phyloP scores from a whole-genome alignment of 2,329 filamentous ascomycete genomes.

The Trichoderma koningii region DNA sequence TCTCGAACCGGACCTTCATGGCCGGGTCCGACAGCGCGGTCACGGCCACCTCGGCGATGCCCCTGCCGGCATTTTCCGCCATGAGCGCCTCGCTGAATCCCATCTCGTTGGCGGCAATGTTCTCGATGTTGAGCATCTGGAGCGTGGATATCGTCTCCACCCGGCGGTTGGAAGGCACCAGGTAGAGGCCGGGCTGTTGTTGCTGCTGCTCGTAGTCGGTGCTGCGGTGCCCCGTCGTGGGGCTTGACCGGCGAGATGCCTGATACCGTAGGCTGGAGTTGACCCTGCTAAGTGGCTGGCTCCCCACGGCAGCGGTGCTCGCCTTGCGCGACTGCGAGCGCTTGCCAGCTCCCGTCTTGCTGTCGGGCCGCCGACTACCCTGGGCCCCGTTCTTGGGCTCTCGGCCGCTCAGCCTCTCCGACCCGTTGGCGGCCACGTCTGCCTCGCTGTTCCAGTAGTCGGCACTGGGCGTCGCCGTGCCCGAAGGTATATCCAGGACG shows the following conservation, averaged over 20 bases:
- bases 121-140: constrained; percentile 90
- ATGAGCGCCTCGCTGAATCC: constrained; percentile 88
- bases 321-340: constrained; percentile 62
- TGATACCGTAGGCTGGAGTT: constrained; percentile 50
- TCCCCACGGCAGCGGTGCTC: constrained; percentile 44
- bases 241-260: constrained; percentile 38
- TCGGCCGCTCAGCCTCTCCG: constrained; percentile 51
- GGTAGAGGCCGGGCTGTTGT: constrained; percentile 53
- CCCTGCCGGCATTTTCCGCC: constrained; percentile 85
- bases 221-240: constrained; percentile 37
- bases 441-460: constrained; percentile 76
- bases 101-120: constrained; percentile 83
- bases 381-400: constrained; percentile 54
- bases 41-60: constrained; percentile 82
- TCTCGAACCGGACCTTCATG: constrained; percentile 54
- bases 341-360: constrained; percentile 51
- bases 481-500: constrained; percentile 67
- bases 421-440: constrained; percentile 57
- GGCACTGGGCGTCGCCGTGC: constrained; percentile 40
- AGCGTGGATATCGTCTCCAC: constrained; percentile 68
- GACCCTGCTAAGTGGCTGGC: constrained; percentile 49
- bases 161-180: constrained; percentile 57
- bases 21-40: constrained; percentile 65
- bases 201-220: constrained; percentile 43
- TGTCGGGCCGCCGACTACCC: constrained; percentile 54